Evolutionary conservation across 352 stramenopile species (phyloP).

Genomic region (Thraustochytrium striatum): DNA sequence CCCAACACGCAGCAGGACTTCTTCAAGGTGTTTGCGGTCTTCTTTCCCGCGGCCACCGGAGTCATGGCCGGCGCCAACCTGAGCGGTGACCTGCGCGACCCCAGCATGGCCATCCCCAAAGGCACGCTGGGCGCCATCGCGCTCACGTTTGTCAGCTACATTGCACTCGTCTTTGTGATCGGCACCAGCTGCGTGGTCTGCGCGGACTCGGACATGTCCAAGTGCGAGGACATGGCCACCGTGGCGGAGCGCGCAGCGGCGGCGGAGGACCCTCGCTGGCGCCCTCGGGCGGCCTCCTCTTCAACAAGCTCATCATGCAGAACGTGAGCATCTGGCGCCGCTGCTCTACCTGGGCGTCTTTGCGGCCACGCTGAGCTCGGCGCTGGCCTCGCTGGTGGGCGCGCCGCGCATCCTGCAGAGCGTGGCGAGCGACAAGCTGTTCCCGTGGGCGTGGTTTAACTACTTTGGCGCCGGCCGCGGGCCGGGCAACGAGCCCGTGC

Average conservation of each 20-base stretch:
- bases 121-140: slow-evolving; percentile 65
- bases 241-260: slow-evolving; percentile 59
- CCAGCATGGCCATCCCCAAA: slow-evolving; percentile 60
- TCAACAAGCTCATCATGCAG: slow-evolving; percentile 58
- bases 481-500: slow-evolving; percentile 53
- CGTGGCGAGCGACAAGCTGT: slow-evolving; percentile 68
- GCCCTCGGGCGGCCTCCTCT: slow-evolving; percentile 40
- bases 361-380: slow-evolving; percentile 69
- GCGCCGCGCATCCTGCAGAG: slow-evolving; percentile 69
- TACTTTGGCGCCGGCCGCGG: slow-evolving; percentile 48
- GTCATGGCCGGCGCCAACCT: slow-evolving; percentile 77
- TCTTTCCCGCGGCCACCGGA: slow-evolving; percentile 72
- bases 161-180: slow-evolving; percentile 66
- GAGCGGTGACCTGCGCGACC: slow-evolving; percentile 69
- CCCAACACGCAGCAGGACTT: slow-evolving; percentile 41
- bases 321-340: slow-evolving; percentile 61
- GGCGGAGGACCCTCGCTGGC: slow-evolving; percentile 63
- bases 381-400: slow-evolving; percentile 66
- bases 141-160: slow-evolving; percentile 67
- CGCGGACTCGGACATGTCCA: background rate
- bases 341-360: slow-evolving; percentile 68
- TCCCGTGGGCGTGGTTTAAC: slow-evolving; percentile 55
- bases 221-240: slow-evolving; percentile 52
- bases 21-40: slow-evolving; percentile 58
- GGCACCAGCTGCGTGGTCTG: slow-evolving; percentile 57